A percentile compares a stretch with the other conserved stretches of the same genome.
Conservation (phyloP, 2,329 filamentous ascomycete genomes). For the Exophiala lecanii-corni region DNA sequence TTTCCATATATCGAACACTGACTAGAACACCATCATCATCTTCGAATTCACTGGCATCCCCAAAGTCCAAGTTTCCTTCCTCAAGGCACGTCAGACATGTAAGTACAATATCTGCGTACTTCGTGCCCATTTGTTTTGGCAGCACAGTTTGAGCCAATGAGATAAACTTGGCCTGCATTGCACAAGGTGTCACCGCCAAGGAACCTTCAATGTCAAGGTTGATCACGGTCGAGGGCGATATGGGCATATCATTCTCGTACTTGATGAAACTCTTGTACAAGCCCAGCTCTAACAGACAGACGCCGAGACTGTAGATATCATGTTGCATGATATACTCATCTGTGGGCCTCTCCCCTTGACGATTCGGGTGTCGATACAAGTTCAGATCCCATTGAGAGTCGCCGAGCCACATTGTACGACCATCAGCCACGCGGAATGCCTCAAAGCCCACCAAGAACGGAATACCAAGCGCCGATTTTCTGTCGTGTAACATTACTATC, state of each 20-base stretch:
- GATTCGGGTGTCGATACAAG: slow-evolving; percentile 48
- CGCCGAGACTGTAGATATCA: slow-evolving; percentile 54
- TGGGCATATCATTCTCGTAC: slow-evolving; percentile 16
- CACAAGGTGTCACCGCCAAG: neutral
- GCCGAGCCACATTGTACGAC: slow-evolving; percentile 31
- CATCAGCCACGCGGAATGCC: slow-evolving; percentile 35
- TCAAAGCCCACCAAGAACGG: slow-evolving; percentile 46
- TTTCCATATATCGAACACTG: slow-evolving; percentile 32
- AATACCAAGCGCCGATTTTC: slow-evolving; percentile 21
- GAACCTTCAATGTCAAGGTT: neutral
- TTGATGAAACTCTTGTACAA: slow-evolving; percentile 41
- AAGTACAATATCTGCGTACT: slow-evolving; percentile 31
- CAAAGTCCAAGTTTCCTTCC: slow-evolving; percentile 28
- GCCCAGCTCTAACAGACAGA: slow-evolving; percentile 51
- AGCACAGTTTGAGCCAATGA: slow-evolving; percentile 25
- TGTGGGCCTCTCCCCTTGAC: slow-evolving; percentile 40
- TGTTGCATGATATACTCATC: slow-evolving; percentile 49
- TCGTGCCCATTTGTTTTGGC: slow-evolving; percentile 31
- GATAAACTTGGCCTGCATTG: slow-evolving; percentile 7
- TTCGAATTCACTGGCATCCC: slow-evolving; percentile 26
- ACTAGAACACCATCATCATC: slow-evolving; percentile 32
- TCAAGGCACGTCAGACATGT: slow-evolving; percentile 32
- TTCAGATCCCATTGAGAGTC: slow-evolving; percentile 42
- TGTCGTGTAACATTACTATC: slow-evolving; percentile 29
- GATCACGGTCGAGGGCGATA: slow-evolving; percentile 4